Percentiles rank a stretch among this genome's conserved stretches.
Evolutionary conservation across 208 protist genomes (phyloP).

Genomic region (Leishmania turanica): DNA sequence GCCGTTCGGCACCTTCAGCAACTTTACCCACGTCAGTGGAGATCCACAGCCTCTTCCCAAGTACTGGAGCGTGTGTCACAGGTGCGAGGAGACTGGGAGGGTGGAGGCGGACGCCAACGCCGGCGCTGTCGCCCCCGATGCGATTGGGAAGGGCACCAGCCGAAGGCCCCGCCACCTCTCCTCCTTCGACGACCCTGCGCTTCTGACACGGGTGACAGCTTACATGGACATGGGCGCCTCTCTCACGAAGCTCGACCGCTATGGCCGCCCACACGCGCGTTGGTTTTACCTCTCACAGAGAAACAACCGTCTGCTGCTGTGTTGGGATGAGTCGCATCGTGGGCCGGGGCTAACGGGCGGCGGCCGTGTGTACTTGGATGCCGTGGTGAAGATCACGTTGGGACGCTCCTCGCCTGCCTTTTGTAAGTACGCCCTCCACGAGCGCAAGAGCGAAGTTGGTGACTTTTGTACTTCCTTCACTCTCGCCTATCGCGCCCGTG

Average conservation of each 20-base stretch:
- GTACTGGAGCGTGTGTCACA: neutral
- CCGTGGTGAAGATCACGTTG: neutral
- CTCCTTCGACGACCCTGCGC: conserved; percentile 52
- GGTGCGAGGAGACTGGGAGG: neutral
- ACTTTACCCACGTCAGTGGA: neutral
- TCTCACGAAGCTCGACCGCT: conserved; percentile 43
- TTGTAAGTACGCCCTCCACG: neutral
- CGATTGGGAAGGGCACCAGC: neutral
- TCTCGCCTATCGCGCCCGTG: neutral
- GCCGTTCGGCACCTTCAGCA: neutral
- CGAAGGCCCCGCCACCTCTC: neutral
- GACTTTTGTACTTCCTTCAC: neutral
- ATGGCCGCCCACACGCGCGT: conserved; percentile 44
- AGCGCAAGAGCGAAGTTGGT: neutral
- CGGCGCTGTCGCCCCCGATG: neutral
- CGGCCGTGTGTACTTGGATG: conserved; percentile 32
- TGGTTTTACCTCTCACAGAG: conserved; percentile 58
- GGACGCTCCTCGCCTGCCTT: neutral
- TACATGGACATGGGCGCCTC: conserved; percentile 76
- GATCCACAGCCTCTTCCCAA: neutral
- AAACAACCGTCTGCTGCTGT: conserved; percentile 35
- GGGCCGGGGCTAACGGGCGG: conserved; percentile 18
- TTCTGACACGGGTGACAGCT: conserved; percentile 51
- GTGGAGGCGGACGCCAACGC: neutral
- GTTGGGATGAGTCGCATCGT: conserved; percentile 44